These are phyloP conservation scores for Cantharellus cinnabarinus DNA, from an alignment of 768 basidiomycete species.

Conservation along the genomic window DNA sequence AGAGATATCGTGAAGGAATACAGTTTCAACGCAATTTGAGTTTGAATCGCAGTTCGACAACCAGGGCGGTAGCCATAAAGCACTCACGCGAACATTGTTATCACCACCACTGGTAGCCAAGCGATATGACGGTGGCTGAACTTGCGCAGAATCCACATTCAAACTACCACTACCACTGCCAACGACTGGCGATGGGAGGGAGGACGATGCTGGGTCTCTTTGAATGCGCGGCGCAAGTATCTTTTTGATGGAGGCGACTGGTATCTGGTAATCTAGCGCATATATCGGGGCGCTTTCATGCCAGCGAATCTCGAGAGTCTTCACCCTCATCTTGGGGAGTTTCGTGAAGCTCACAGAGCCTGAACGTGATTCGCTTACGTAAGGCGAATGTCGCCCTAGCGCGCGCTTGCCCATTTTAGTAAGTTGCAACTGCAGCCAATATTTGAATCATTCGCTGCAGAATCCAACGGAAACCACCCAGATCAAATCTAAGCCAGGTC, in stretches of 20 bases:
- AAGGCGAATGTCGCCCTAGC: not conserved
- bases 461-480: too few relatives aligned
- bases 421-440: not conserved
- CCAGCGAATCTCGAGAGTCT: slow-evolving; percentile 88
- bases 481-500: too few relatives aligned
- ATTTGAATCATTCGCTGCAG: too few relatives aligned
- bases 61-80: not conserved
- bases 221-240: slow-evolving; percentile 14
- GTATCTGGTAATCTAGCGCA: slow-evolving; percentile 86
- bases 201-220: slow-evolving; percentile 43
- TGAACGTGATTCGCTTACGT: not conserved
- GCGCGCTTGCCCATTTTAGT: not conserved
- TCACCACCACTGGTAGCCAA: slow-evolving; percentile 93
- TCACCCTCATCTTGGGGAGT: slow-evolving; percentile 43
- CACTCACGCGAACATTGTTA: slow-evolving; percentile 82
- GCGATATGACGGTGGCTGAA: slow-evolving; percentile 13
- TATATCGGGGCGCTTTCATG: slow-evolving; percentile 92
- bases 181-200: slow-evolving; percentile 18
- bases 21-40: not conserved
- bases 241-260: slow-evolving; percentile 24
- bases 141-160: slow-evolving; percentile 14
- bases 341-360: not conserved
- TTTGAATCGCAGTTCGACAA: not conserved
- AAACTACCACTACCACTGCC: slow-evolving; percentile 17
- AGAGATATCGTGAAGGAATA: not conserved